Conservation (phyloP, 495 filamentous ascomycete genomes). For the Penicillium daleae region DNA sequence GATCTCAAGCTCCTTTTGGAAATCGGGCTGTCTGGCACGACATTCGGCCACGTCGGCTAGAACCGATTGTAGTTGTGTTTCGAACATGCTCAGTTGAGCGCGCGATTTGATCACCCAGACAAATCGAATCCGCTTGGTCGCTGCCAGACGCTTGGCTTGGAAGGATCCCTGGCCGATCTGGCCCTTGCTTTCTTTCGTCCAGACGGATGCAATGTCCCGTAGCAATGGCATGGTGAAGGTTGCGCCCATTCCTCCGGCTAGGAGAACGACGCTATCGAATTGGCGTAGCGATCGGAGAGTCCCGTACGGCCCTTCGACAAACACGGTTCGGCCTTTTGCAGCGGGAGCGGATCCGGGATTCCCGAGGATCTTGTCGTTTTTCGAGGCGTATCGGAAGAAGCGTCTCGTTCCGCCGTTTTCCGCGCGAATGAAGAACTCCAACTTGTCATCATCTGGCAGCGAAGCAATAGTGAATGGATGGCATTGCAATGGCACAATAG, state of each 20-base stretch:
- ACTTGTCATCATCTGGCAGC: slow-evolving; percentile 55
- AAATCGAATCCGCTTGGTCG: slow-evolving; percentile 68
- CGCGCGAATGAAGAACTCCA: slow-evolving; percentile 75
- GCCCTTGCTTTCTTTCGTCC: slow-evolving; percentile 29
- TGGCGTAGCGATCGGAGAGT: slow-evolving; percentile 50
- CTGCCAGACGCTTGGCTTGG: slow-evolving; percentile 32
- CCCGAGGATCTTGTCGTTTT: slow-evolving; percentile 35
- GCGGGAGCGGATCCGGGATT: slow-evolving; percentile 1
- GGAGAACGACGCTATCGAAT: slow-evolving; percentile 61
- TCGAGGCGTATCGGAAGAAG: slow-evolving; percentile 65
- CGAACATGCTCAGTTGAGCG: slow-evolving; percentile 71
- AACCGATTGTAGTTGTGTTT: slow-evolving; percentile 60
- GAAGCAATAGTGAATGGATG: slow-evolving; percentile 85
- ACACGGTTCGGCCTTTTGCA: slow-evolving; percentile 28
- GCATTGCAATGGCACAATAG: slow-evolving; percentile 67
- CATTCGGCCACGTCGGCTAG: slow-evolving; percentile 53
- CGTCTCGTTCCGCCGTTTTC: slow-evolving; percentile 71
- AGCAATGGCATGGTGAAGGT: slow-evolving; percentile 60
- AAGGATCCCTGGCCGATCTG: neutral
- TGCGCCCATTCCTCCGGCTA: slow-evolving; percentile 65
- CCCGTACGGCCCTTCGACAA: slow-evolving; percentile 60
- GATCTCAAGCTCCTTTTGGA: slow-evolving; percentile 51
- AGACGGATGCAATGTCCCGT: slow-evolving; percentile 51
- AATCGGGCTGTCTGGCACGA: slow-evolving; percentile 28
- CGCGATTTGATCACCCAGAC: slow-evolving; percentile 73